Conservation (phyloP, 345 rosid genomes). For the Capsella bursapastoris region DNA sequence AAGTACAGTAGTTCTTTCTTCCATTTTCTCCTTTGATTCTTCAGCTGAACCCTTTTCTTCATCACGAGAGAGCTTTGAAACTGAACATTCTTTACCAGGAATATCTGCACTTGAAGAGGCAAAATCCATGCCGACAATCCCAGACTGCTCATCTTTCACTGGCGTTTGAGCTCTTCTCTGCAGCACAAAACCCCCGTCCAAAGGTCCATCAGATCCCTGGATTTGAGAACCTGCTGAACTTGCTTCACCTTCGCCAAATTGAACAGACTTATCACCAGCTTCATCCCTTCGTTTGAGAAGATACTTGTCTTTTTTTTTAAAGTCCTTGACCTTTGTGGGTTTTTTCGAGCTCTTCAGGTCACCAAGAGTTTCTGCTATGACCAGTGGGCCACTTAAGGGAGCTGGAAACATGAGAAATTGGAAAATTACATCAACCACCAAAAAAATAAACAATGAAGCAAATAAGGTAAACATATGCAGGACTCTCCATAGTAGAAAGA, state of each 20-base stretch:
- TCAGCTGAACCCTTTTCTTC: conserved; percentile 40
- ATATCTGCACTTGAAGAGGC: conserved; percentile 46
- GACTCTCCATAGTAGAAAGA: conserved; percentile 7
- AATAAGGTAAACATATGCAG: not conserved
- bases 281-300: conserved; percentile 87
- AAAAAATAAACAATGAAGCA: conserved; percentile 22
- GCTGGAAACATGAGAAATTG: conserved; percentile 56
- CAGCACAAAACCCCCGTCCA: conserved; percentile 67
- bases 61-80: conserved; percentile 43
- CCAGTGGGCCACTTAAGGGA: conserved; percentile 95
- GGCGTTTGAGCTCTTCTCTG: conserved; percentile 63
- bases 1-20: conserved; percentile 36
- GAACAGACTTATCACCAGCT: conserved; percentile 45
- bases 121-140: conserved; percentile 44
- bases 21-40: conserved; percentile 39
- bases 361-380: conserved; percentile 82
- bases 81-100: conserved; percentile 45
- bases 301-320: conserved; percentile 72
- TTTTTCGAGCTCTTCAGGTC: conserved; percentile 66
- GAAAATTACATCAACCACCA: conserved; percentile 18
- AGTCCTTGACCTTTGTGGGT: conserved; percentile 74
- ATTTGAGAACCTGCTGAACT: conserved; percentile 36
- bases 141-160: conserved; percentile 49
- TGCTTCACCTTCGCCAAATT: conserved; percentile 52
- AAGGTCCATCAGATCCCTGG: conserved; percentile 48